Evolutionary conservation across 2,329 filamentous ascomycete species (phyloP).

Genomic region (Neocucurbitaria cava): DNA sequence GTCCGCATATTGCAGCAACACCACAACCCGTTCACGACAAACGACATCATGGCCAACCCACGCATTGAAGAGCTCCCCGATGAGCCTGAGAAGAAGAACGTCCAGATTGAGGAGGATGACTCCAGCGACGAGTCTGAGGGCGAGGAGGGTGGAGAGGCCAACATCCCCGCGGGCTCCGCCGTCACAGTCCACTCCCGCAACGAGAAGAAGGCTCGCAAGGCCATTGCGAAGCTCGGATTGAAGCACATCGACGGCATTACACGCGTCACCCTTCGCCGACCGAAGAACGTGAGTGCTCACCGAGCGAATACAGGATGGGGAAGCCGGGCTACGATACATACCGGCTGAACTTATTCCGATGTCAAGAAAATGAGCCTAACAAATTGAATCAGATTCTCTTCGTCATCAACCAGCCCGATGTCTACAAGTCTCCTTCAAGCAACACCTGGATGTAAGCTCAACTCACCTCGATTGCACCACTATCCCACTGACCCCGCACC

Average conservation of each 20-base stretch:
- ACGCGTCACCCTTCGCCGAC: slow-evolving; percentile 94
- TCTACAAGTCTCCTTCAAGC: slow-evolving; percentile 99
- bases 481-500: slow-evolving; percentile 34
- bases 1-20: slow-evolving; percentile 19
- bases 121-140: slow-evolving; percentile 78
- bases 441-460: slow-evolving; percentile 98
- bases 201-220: slow-evolving; percentile 99
- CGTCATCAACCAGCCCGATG: slow-evolving; percentile 99
- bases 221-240: slow-evolving; percentile 96
- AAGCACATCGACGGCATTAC: slow-evolving; percentile 97
- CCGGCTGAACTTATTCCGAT: slow-evolving; percentile 7
- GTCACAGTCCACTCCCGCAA: slow-evolving; percentile 97
- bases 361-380: slow-evolving; percentile 25
- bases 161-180: slow-evolving; percentile 82
- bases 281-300: slow-evolving; percentile 87
- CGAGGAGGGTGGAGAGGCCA: slow-evolving; percentile 72
- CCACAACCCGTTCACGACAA: slow-evolving; percentile 32
- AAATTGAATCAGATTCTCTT: slow-evolving; percentile 81
- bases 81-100: slow-evolving; percentile 79
- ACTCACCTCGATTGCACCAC: slow-evolving; percentile 7
- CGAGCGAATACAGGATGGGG: slow-evolving; percentile 23
- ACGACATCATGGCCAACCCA: slow-evolving; percentile 88
- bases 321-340: slow-evolving; percentile 10
- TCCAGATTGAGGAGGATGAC: slow-evolving; percentile 75
- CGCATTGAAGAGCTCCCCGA: slow-evolving; percentile 97